phyloP scores from a whole-genome alignment of 257 asterid genomes.

The Jacaranda copaia region DNA sequence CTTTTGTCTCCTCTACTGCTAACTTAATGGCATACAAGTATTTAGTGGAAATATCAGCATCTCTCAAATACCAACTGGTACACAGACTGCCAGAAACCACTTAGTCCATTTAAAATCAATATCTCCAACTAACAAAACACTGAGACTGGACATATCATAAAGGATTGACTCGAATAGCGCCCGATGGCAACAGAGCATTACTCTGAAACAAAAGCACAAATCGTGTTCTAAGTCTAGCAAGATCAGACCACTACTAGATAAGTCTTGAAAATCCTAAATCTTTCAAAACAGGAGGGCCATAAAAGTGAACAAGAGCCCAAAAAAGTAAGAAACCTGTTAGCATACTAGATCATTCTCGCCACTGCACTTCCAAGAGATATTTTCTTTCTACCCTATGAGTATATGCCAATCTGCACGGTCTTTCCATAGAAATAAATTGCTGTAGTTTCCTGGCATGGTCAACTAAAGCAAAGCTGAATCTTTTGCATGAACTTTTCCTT shows the following conservation, averaged over 20 bases:
- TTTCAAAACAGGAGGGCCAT: neutral
- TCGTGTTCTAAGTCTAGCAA: neutral
- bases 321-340: no score
- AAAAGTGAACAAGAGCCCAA: no score
- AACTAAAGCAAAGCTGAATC: slow-evolving; percentile 7
- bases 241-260: neutral
- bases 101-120: neutral
- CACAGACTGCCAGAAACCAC: neutral
- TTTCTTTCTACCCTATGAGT: no score
- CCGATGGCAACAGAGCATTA: neutral
- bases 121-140: neutral
- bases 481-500: neutral
- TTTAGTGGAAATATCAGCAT: no score
- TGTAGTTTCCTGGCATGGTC: neutral
- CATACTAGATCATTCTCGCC: no score
- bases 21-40: neutral
- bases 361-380: no score
- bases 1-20: neutral
- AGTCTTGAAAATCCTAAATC: neutral
- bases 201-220: neutral
- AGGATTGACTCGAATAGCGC: neutral
- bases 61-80: neutral
- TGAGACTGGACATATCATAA: neutral
- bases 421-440: no score
- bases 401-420: no score